phyloP scores from a whole-genome alignment of 2,329 filamentous ascomycete genomes.

The Domatiomyces catenatus region DNA sequence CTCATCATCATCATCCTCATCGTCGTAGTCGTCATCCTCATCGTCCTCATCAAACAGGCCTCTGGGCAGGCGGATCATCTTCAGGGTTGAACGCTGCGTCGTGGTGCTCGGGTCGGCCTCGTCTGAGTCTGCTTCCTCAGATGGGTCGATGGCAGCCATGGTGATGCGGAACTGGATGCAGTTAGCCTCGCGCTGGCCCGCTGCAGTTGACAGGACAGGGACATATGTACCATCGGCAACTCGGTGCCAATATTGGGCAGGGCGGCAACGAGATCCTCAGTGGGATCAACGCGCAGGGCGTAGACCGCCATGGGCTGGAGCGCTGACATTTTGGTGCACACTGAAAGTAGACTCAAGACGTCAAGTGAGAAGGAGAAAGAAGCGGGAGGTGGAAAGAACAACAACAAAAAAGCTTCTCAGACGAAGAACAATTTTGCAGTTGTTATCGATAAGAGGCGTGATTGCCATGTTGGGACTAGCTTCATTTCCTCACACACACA shows the following conservation, averaged over 20 bases:
- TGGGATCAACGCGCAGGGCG: constrained; percentile 77
- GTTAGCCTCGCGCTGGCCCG: constrained; percentile 1
- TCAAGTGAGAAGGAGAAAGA: background rate
- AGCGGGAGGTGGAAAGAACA: no score
- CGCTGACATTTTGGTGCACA: constrained; percentile 26
- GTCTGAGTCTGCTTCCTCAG: constrained; percentile 48
- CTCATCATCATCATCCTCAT: constrained; percentile 51
- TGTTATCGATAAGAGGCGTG: background rate
- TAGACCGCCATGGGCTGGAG: constrained; percentile 62
- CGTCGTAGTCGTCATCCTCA: constrained; percentile 42
- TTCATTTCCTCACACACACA: background rate
- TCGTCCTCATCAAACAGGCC: constrained; percentile 40
- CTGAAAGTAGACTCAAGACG: background rate
- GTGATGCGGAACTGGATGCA: constrained; percentile 71
- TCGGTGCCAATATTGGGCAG: constrained; percentile 65
- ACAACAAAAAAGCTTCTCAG: background rate
- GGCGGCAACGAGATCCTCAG: constrained; percentile 67
- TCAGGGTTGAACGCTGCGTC: constrained; percentile 64
- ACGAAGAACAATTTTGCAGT: background rate
- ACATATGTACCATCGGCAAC: constrained; percentile 40
- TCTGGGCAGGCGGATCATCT: constrained; percentile 62
- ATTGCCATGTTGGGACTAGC: background rate
- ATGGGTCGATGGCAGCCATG: constrained; percentile 95
- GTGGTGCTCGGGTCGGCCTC: constrained; percentile 37
- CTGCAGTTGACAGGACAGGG: background rate